Conservation (phyloP, 2,329 filamentous ascomycete genomes). For the Metarhizium rileyi region DNA sequence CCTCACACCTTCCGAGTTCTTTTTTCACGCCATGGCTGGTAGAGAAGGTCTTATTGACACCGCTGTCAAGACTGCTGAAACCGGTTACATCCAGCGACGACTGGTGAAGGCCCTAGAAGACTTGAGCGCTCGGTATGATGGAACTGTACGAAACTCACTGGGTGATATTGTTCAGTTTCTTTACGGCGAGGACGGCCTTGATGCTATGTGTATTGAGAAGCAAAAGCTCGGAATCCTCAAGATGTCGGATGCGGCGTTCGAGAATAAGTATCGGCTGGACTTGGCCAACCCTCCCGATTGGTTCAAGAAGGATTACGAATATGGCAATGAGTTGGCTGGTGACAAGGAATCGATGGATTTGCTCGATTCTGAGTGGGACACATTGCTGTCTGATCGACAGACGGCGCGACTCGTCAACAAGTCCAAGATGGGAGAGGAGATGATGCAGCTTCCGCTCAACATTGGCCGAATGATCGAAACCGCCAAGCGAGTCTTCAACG, state of each 20-base stretch:
- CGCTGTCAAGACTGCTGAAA: slow-evolving; percentile 97
- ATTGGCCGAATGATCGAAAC: slow-evolving; percentile 83
- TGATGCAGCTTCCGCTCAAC: slow-evolving; percentile 88
- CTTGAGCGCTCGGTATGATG: slow-evolving; percentile 94
- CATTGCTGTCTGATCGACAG: slow-evolving; percentile 62
- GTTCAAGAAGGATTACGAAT: slow-evolving; percentile 53
- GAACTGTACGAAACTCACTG: slow-evolving; percentile 91
- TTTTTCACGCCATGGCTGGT: slow-evolving; percentile 99
- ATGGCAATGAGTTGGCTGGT: slow-evolving; percentile 75
- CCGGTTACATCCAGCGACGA: slow-evolving; percentile 97
- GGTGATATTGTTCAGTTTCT: slow-evolving; percentile 96
- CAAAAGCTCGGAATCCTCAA: slow-evolving; percentile 82
- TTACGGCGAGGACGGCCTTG: slow-evolving; percentile 94
- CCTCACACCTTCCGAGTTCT: slow-evolving; percentile 91
- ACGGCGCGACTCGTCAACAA: slow-evolving; percentile 61
- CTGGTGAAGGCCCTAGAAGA: slow-evolving; percentile 97
- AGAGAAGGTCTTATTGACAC: slow-evolving; percentile 99
- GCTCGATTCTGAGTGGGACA: slow-evolving; percentile 81
- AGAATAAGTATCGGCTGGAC: slow-evolving; percentile 75
- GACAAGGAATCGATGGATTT: slow-evolving; percentile 80
- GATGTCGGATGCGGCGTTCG: slow-evolving; percentile 68
- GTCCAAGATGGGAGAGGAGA: slow-evolving; percentile 65
- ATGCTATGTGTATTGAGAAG: slow-evolving; percentile 87
- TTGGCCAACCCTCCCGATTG: slow-evolving; percentile 50
- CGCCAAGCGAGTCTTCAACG: slow-evolving; percentile 81